Evolutionary conservation across 768 basidiomycete species (phyloP), one percentile per base, ranked within the genome.

Genomic region (Tubosaeta brunneosetosa): DNA sequence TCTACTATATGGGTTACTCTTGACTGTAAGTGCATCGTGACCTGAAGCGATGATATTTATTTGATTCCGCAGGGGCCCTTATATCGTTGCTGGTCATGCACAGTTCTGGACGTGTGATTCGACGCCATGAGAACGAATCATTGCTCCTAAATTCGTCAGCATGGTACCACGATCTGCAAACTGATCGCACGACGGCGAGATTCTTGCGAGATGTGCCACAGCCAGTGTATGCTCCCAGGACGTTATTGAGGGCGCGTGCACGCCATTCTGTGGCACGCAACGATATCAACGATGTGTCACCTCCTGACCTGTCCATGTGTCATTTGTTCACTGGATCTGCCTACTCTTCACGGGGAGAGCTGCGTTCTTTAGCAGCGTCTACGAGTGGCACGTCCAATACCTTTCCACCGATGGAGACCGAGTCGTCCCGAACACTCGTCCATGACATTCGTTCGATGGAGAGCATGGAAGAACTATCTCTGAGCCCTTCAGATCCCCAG

Each of bases 71-170:
- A 84, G 83, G 81, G 83, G 72, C 74, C 16, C 63, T 83, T 12
- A 74, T 83, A 16, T 83, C 83, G 0, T 46, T 80, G 13, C 68
- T 83, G 33, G 74, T 77, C 13, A 78, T 85, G 55, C 79, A 83
- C 56, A 83, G 80, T 64, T 83, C 82, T 56, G 72, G 77, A 40
- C 74, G 80, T 19, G 83, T 84, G 8, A 74, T 84, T 17, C 74
- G 72, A 29, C 74, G 84, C n/a, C 81, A 84, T 56, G 83, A 86
- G 62, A 68, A 74, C 41, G 83, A 85, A 40, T 73, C 75, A 1
- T 64, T 82, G 31, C 61, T 84, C 11, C 78, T 79, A 47, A 73
- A 78, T 51, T 74, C 80, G 2, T 64, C 69, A 4, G 68, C 70
- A 3, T 78, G 75, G 68, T 69, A 73, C 44, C 67, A 64, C 13